Base-by-base conservation (phyloP, 495 filamentous ascomycete species). In the Podospora anserina region DNA sequence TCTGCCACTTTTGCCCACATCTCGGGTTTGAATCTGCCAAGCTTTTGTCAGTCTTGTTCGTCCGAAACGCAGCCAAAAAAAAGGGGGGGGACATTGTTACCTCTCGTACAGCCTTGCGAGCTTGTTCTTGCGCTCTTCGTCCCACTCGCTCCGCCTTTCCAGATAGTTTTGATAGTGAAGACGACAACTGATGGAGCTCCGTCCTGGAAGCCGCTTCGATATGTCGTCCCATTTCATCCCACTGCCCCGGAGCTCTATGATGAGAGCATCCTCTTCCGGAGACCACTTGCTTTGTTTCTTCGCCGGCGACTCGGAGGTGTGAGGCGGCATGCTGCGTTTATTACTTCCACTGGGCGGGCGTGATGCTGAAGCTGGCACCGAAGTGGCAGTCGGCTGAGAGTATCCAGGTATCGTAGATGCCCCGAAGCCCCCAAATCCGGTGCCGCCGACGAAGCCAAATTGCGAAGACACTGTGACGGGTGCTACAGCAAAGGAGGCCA, bases 151-250 rank as follows among this genome's bases (percentile, higher is more conserved):
- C 66, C 92, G 81, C 73, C 92, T 86, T 78, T 99, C 96, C 62
- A 97, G 84, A 76, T 98, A 99, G 75, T 99, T 99, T 70, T 99
- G 95, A 79, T 97, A 99, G 71, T 97, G 93, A 57, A 99, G 84
- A 26, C 95, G 88, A 78, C 95, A 99, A 67, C 91, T 93, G 72
- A 97, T 97, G 56, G 92, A 88, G 79, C 92, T 97, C 68, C 95
- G 88, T 66, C 94, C 95, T 1, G 94, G 93, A 26, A 98, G 83
- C 19, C 88, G 86, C 81, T 92, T 92, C 66, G 91, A 93, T 75
- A 99, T 97, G 79, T 99, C 96, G 70, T 97, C 95, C 95, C 95
- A 99, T 74, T 97, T 98, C 90, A 96, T 95, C 11, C 92, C 92
- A 70, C 85, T 88, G 39, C 91, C 91, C 28, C 95, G 88, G 66